Evolutionary conservation across 1,284 basidiomycete species (phyloP).

Genomic region (Apiotrichum brassicae): DNA sequence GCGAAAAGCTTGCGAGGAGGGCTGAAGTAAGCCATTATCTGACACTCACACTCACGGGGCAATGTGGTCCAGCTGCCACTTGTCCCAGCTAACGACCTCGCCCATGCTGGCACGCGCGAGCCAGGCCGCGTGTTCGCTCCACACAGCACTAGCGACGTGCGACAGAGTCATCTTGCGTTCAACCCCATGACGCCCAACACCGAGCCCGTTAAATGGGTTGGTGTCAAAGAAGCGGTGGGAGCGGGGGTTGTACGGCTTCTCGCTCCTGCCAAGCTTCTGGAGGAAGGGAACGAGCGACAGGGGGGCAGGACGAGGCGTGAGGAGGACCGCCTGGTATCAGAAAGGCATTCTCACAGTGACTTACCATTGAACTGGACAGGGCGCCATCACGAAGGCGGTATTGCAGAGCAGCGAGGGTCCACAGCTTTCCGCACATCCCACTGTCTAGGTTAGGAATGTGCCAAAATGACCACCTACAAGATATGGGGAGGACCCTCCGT

Average conservation of each 20-base stretch:
- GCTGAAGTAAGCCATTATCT: neutral
- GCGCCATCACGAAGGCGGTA: constrained; percentile 20
- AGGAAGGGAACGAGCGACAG: constrained; percentile 3
- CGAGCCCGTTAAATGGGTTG: constrained; percentile 14
- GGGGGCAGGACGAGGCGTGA: constrained; percentile 13
- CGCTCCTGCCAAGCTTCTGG: constrained; percentile 7
- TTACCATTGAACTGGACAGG: constrained; percentile 12
- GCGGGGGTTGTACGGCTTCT: constrained; percentile 10
- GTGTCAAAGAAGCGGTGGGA: constrained; percentile 11
- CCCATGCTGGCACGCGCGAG: constrained; percentile 7
- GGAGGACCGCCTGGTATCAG: constrained; percentile 13
- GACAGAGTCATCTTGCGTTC: constrained; percentile 5
- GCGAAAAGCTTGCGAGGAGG: constrained; percentile 6
- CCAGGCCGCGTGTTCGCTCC: constrained; percentile 13
- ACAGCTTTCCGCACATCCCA: constrained; percentile 14
- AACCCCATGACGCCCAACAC: constrained; percentile 3
- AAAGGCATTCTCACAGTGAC: neutral
- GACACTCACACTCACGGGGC: constrained; percentile 3
- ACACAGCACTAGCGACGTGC: constrained; percentile 8
- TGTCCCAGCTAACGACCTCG: constrained; percentile 7
- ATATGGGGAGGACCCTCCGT: constrained; percentile 2
- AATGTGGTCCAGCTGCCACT: constrained; percentile 12
- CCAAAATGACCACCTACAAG: constrained; percentile 2
- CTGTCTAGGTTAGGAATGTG: constrained; percentile 1
- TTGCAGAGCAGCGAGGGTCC: constrained; percentile 15